Base-by-base conservation (phyloP, 164 flowering plant species). In the Vitis rotundifolia region DNA sequence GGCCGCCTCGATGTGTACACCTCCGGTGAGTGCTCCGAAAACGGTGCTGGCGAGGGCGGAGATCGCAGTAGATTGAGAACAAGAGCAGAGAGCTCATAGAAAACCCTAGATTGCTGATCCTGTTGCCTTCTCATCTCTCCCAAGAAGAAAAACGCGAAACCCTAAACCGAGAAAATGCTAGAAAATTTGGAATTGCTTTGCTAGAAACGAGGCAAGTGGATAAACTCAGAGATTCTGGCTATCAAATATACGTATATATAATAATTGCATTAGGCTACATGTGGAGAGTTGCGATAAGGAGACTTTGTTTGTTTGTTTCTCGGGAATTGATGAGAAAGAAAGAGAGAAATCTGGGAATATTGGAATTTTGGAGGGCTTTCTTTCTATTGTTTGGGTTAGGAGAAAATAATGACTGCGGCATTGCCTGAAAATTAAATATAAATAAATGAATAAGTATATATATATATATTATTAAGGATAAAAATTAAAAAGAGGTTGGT, bases 81-180 rank as follows among this genome's bases (percentile, higher is more conserved):
- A 15, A 91, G 76, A 49, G 88, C 74, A 6, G 97, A 91, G 0
- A 95, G 86, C 81, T 95, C 97, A 75, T 85, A 71, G 50, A 93
- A 76, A 60, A 80, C 79, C 79, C 89, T 83, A 1, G 94, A 87
- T 55, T 86, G 87, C 56, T 83, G 86, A 61, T 88, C 88, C 22
- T 84, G 84, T 8, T 68, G 75, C 18, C 69, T 52, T 59, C 78
- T 80, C 87, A 75, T 87, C 89, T 56, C 63, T 69, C 49, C 6
- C 44, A 37, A 37, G 5, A 37, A 37, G 6, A 37, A 37, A 37
- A 37, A 37, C 44, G 44, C 5, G 44, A 5, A 37, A 37, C 44
- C 44, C 44, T 37, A 37, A 37, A 3, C 44, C 19, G 49, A 56
- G 44, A 68, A 63, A 37, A 10, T 54, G 5, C 44, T 3, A 67